Evolutionary conservation across 345 rosid genomes (phyloP).

Genomic region (Eucalyptus polyanthemos): DNA sequence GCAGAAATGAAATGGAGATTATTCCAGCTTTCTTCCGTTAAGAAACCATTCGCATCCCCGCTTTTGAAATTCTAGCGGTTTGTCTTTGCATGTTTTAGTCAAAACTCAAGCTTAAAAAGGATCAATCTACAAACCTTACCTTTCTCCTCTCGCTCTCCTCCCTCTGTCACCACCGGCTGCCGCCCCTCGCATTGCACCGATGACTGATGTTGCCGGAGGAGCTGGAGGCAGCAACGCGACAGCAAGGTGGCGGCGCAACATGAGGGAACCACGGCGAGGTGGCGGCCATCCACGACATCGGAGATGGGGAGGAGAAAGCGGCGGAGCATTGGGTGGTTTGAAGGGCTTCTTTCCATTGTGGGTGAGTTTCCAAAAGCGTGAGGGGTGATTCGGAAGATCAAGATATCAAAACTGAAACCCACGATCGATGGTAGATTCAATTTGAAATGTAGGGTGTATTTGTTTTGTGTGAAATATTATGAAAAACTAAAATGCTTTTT

Average conservation of each 20-base stretch:
- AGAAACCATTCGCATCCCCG: background rate
- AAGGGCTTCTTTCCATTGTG: background rate
- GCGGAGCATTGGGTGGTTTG: background rate
- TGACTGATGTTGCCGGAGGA: background rate
- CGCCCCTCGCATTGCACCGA: background rate
- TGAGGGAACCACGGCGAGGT: background rate
- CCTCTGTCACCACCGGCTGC: background rate
- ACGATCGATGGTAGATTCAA: background rate
- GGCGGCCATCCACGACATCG: background rate
- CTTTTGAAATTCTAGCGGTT: background rate
- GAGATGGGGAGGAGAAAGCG: background rate
- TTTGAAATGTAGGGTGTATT: background rate
- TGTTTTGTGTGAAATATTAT: background rate
- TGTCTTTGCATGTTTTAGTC: background rate
- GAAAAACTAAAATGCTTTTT: background rate
- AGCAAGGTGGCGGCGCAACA: background rate
- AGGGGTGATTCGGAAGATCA: background rate
- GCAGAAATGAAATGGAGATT: background rate
- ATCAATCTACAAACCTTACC: background rate
- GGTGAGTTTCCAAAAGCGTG: background rate
- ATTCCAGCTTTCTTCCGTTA: background rate
- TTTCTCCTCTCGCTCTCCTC: background rate
- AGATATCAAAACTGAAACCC: background rate
- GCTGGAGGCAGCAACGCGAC: background rate
- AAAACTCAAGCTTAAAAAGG: no score